A percentile compares a stretch with the other conserved stretches of the same genome.
phyloP scores from a whole-genome alignment of 2,329 filamentous ascomycete species.

The Claviceps paspali region DNA sequence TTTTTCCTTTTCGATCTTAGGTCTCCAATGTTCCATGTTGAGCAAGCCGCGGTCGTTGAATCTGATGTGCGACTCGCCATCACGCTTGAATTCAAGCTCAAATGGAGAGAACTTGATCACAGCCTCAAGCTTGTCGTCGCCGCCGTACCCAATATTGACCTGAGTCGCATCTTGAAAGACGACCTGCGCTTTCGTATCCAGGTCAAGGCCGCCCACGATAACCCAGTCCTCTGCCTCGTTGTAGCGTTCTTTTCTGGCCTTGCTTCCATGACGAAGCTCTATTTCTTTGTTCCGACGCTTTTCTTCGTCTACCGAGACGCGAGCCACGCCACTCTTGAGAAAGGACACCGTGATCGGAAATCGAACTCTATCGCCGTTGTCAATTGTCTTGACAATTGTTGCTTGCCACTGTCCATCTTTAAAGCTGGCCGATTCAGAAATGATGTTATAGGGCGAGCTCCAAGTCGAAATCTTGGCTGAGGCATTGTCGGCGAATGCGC shows the following conservation, averaged over 20 bases:
- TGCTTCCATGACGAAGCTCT: conserved; percentile 70
- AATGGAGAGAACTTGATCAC: conserved; percentile 75
- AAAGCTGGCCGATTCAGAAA: conserved; percentile 56
- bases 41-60: conserved; percentile 81
- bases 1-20: conserved; percentile 64
- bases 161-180: conserved; percentile 49
- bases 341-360: conserved; percentile 79
- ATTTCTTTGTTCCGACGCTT: conserved; percentile 80
- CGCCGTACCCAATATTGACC: conserved; percentile 67
- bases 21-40: conserved; percentile 91
- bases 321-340: conserved; percentile 74
- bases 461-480: conserved; percentile 49
- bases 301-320: conserved; percentile 84
- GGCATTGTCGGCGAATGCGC: conserved; percentile 71
- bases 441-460: conserved; percentile 67
- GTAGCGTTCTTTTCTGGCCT: conserved; percentile 79
- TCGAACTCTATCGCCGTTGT: conserved; percentile 49
- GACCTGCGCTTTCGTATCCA: conserved; percentile 57
- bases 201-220: conserved; percentile 63
- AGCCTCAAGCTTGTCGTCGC: conserved; percentile 61
- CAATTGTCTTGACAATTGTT: conserved; percentile 65
- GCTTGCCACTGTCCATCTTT: conserved; percentile 68
- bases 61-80: conserved; percentile 67
- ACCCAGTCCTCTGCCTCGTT: conserved; percentile 81
- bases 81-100: conserved; percentile 69